phyloP scores from a whole-genome alignment of 352 stramenopile genomes.

The Globisporangium polare region DNA sequence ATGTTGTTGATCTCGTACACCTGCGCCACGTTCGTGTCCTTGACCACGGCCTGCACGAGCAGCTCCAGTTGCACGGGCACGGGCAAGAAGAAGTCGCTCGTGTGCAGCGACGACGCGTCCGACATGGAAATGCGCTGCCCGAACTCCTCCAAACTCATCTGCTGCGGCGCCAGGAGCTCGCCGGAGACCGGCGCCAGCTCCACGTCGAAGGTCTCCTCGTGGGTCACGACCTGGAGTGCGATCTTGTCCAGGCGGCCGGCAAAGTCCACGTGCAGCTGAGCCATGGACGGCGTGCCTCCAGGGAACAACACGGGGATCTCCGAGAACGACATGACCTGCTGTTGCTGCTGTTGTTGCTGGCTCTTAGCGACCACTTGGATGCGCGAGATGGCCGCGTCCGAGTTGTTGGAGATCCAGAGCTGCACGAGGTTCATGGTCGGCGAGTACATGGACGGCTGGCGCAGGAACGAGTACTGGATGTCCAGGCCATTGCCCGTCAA shows the following conservation, averaged over 20 bases:
- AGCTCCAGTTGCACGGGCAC: conserved; percentile 46
- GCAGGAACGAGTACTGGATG: conserved; percentile 66
- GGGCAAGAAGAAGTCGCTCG: conserved; percentile 49
- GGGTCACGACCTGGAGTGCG: conserved; percentile 55
- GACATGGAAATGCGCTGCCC: conserved; percentile 56
- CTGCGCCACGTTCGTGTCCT: conserved; percentile 61
- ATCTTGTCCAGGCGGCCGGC: conserved; percentile 61
- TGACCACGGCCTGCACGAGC: conserved; percentile 45
- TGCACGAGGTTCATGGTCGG: conserved; percentile 70
- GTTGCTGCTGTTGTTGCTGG: conserved; percentile 1
- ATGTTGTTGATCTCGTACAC: conserved; percentile 79
- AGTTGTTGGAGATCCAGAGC: conserved; percentile 68
- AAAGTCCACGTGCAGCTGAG: conserved; percentile 84
- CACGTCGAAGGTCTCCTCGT: conserved; percentile 46
- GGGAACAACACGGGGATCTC: conserved; percentile 84
- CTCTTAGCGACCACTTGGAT: conserved; percentile 39
- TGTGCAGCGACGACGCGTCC: conserved; percentile 50
- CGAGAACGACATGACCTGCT: conserved; percentile 70
- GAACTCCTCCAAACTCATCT: conserved; percentile 74
- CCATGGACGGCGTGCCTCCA: conserved; percentile 66
- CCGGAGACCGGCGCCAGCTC: conserved; percentile 57
- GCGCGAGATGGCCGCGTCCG: conserved; percentile 46
- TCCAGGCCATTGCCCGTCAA: conserved; percentile 51
- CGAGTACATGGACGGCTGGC: conserved; percentile 53
- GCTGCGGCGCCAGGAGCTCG: conserved; percentile 65